phyloP scores from a whole-genome alignment of 2,329 filamentous ascomycete species.

The Mycosphaerella sp. region DNA sequence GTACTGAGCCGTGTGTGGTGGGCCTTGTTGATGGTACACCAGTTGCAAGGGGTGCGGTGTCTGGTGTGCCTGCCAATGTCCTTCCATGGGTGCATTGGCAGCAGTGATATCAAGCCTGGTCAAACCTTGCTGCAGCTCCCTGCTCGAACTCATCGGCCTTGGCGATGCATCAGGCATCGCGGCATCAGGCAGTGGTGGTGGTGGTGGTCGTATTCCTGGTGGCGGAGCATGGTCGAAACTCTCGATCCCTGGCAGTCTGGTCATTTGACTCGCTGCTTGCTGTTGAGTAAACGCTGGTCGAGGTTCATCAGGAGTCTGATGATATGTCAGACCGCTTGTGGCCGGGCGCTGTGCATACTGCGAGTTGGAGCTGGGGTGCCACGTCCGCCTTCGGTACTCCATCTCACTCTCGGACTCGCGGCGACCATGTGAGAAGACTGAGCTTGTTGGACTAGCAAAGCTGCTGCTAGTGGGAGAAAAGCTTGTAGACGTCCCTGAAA shows the following conservation, averaged over 20 bases:
- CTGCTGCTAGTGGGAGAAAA: conserved; percentile 55
- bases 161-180: conserved; percentile 62
- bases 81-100: conserved; percentile 33
- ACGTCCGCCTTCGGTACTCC: conserved; percentile 76
- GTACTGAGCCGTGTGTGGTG: conserved; percentile 27
- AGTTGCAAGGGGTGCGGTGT: conserved; percentile 20
- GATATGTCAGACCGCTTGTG: conserved; percentile 68
- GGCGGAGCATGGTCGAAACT: conserved; percentile 75
- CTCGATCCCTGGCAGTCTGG: conserved; percentile 81
- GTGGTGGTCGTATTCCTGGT: conserved; percentile 53
- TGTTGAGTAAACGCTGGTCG: conserved; percentile 50
- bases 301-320: conserved; percentile 62
- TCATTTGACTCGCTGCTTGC: conserved; percentile 51
- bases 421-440: conserved; percentile 56
- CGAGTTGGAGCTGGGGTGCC: conserved; percentile 72
- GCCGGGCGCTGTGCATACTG: conserved; percentile 55
- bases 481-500: conserved; percentile 47
- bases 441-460: conserved; percentile 60
- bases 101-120: conserved; percentile 59
- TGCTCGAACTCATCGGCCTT: conserved; percentile 37
- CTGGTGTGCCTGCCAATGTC: conserved; percentile 26
- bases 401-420: conserved; percentile 66
- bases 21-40: conserved; percentile 13
- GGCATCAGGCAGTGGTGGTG: conserved; percentile 60
- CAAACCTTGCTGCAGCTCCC: conserved; percentile 57